Evolutionary conservation across 2,329 filamentous ascomycete species (phyloP), one percentile per base, ranked within the genome.

Genomic region (Eurotiales sp.): DNA sequence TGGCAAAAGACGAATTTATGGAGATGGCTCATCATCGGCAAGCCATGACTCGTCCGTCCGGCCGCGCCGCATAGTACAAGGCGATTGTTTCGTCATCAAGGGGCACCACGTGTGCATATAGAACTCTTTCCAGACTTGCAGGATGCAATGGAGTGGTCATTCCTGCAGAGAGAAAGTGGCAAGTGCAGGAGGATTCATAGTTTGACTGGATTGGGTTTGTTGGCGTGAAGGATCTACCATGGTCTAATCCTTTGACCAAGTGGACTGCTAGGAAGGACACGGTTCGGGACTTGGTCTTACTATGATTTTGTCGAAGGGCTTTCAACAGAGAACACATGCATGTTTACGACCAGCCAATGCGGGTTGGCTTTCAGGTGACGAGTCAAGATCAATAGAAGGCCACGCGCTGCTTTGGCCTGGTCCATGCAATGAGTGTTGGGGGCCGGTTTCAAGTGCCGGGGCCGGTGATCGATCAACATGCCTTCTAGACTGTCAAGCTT

Each of bases 381-480:
- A 23, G 43, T 30, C 14, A 46, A 27, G 25, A 6, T 27, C 5
- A 10, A 10, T 27, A 6, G 10, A 10, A 27, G 25, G 25, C 25
- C 25, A 27, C 25, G 25, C 25, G 25, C 25, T 36, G 21, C 29
- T 23, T 17, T 25, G 17, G 22, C 15, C 34, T 47, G 39, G 39
- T 47, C 32, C 45, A 47, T 40, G 45, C 34, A 21, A 40, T 47
- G 45, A 47, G 10, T 5, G 7, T 14, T 52, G 50, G 50, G 50
- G 50, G 50, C 50, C 42, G 27, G 50, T 52, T 52, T 52, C 50
- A 44, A 39, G 34, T 22, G 8, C 46, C 10, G 45, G 44, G 50
- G 50, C 39, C 30, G 51, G 23, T 47, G 40, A 10, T 10, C 27
- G 6, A 15, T 22, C 50, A 30, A 22, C 19, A 7, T 4, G 15